A percentile compares a stretch with the other conserved stretches of the same genome.
These are phyloP conservation scores for Fusarium abutilonis DNA, from an alignment of 2,329 filamentous ascomycete species.

Conservation along the genomic window DNA sequence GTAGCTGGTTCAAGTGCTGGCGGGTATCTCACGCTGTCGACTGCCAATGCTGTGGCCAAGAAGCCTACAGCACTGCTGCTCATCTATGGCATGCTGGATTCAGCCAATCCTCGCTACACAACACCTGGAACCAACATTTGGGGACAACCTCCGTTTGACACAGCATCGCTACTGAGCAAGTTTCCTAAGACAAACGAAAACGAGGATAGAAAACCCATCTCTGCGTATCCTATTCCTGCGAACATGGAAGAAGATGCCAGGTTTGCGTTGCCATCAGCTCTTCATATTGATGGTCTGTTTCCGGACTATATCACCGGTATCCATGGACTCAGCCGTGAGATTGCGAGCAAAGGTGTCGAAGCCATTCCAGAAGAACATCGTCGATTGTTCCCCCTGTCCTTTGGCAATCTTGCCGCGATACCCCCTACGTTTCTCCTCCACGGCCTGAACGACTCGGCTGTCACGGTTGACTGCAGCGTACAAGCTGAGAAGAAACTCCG, in stretches of 20 bases:
- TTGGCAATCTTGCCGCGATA: slow-evolving; percentile 15
- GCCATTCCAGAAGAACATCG: slow-evolving; percentile 24
- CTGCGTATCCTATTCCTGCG: slow-evolving; percentile 2
- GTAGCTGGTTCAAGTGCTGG: slow-evolving; percentile 39
- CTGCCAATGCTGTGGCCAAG: background rate
- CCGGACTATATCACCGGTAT: slow-evolving; percentile 39
- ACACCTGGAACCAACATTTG: slow-evolving; percentile 31
- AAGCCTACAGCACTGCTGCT: slow-evolving; percentile 28
- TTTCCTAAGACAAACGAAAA: slow-evolving; percentile 11
- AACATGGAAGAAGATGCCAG: slow-evolving; percentile 1
- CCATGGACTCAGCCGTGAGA: slow-evolving; percentile 8
- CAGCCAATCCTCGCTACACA: slow-evolving; percentile 18
- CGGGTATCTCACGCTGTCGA: slow-evolving; percentile 32
- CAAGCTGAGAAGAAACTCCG: slow-evolving; percentile 34
- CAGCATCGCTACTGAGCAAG: slow-evolving; percentile 11
- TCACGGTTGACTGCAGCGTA: slow-evolving; percentile 30
- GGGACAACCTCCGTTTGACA: slow-evolving; percentile 17
- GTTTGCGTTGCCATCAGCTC: slow-evolving; percentile 20
- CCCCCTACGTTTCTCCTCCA: slow-evolving; percentile 35
- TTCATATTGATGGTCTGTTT: slow-evolving; percentile 36
- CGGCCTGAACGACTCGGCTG: slow-evolving; percentile 37
- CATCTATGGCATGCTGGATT: slow-evolving; percentile 38
- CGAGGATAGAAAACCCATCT: slow-evolving; percentile 22
- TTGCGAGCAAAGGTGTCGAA: slow-evolving; percentile 16
- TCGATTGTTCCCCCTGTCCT: slow-evolving; percentile 31